Evolutionary conservation across 176 grass and related monocot genomes (phyloP).

Genomic region (Miscanthus lutarioriparius): DNA sequence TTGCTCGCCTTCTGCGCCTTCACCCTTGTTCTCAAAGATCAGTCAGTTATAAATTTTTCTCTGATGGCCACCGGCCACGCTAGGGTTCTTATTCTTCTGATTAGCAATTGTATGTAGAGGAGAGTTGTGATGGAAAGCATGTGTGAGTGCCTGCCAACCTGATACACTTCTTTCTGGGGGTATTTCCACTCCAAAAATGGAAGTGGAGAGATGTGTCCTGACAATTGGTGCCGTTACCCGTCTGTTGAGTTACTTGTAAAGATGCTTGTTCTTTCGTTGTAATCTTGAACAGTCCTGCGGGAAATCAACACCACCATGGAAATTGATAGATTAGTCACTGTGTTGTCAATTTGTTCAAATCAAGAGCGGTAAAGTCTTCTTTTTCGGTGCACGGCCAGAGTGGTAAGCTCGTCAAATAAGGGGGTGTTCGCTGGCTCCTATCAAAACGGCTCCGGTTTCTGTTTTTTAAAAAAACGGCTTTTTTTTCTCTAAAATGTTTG

Average conservation of each 20-base stretch:
- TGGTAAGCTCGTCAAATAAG: too few relatives aligned
- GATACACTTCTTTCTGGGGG: conserved; percentile 27
- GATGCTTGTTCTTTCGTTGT: conserved; percentile 16
- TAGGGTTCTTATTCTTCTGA: conserved; percentile 46
- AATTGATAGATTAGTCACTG: neutral
- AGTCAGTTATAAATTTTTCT: neutral
- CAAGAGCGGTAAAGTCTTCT: neutral
- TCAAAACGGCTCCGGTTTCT: too few relatives aligned
- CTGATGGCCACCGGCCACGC: conserved; percentile 33
- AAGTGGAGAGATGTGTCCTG: conserved; percentile 42
- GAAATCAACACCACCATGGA: conserved; percentile 7
- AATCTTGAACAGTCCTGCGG: conserved; percentile 4
- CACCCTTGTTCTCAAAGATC: conserved; percentile 38
- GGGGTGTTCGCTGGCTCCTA: too few relatives aligned
- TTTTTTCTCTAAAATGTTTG: too few relatives aligned
- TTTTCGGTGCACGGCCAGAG: neutral
- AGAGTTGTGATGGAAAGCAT: conserved; percentile 47
- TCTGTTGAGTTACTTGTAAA: conserved; percentile 20
- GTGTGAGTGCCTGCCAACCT: conserved; percentile 37
- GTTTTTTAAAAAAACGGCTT: too few relatives aligned
- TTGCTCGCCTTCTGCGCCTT: neutral
- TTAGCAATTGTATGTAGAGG: conserved; percentile 65
- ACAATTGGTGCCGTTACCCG: neutral
- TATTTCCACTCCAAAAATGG: conserved; percentile 46
- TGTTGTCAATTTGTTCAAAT: neutral